These are phyloP conservation scores for Fusarium piperis DNA, from an alignment of 2,329 filamentous ascomycete genomes.

Conservation along the genomic window DNA sequence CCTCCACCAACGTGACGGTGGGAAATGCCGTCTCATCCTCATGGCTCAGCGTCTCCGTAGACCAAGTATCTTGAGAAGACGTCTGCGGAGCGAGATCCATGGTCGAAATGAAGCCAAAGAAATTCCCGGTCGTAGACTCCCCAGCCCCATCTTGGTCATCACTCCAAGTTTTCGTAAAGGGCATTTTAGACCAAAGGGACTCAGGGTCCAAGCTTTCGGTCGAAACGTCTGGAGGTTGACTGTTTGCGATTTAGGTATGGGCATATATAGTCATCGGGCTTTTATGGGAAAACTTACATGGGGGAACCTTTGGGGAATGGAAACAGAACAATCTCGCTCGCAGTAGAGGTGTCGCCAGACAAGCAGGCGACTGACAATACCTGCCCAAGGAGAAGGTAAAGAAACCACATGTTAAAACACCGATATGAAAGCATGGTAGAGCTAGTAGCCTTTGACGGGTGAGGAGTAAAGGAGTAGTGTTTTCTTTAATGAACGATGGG, in stretches of 20 bases:
- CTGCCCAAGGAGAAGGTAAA: not conserved
- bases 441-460: not conserved
- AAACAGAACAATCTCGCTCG: not conserved
- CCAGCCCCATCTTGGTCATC: not conserved
- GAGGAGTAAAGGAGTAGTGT: not conserved
- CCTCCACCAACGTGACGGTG: not conserved
- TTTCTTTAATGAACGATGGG: not conserved
- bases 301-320: not conserved
- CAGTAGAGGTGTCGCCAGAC: not conserved
- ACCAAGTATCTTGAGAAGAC: not conserved
- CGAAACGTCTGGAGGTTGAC: not conserved
- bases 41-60: not conserved
- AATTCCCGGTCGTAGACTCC: not conserved
- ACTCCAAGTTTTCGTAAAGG: not conserved
- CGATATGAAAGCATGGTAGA: not conserved
- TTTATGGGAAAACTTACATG: not conserved
- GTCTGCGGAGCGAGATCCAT: not conserved
- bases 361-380: not conserved
- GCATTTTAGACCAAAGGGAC: not conserved
- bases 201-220: not conserved
- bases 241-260: not conserved
- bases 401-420: not conserved
- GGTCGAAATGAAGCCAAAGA: not conserved
- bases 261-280: not conserved
- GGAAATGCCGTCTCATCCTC: not conserved